These are phyloP conservation scores for Solanum hybrid DNA, from an alignment of 305 asterid species.

Conservation along the genomic window DNA sequence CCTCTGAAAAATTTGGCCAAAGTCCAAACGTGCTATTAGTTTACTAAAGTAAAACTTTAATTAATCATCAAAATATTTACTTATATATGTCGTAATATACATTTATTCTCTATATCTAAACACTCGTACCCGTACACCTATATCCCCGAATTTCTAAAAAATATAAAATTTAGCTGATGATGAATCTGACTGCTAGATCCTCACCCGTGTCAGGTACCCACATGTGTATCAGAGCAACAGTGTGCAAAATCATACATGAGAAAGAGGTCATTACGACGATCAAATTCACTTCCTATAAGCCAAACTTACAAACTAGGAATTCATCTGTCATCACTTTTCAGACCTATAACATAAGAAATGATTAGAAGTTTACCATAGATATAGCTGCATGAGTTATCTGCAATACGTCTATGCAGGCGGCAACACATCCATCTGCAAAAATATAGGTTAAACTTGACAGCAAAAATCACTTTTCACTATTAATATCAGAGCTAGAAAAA, in stretches of 20 bases:
- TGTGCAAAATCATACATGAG: neutral
- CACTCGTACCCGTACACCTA: neutral
- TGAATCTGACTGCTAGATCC: neutral
- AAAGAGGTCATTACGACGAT: neutral
- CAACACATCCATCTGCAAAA: conserved; percentile 64
- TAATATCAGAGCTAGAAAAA: neutral
- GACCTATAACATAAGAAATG: neutral
- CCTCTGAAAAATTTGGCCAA: neutral
- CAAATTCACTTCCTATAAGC: neutral
- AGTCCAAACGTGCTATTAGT: neutral
- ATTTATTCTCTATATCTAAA: neutral
- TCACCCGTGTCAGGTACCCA: neutral
- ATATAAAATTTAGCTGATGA: neutral
- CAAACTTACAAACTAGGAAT: neutral
- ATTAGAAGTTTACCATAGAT: conserved; percentile 50
- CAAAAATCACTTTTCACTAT: neutral
- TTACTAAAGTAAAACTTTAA: neutral
- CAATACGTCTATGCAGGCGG: conserved; percentile 78
- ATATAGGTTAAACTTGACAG: conserved; percentile 5
- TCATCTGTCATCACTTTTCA: neutral
- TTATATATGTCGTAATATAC: neutral
- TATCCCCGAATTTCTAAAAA: neutral
- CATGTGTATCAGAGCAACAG: neutral
- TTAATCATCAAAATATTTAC: neutral
- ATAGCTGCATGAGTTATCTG: conserved; percentile 91